phyloP scores from a whole-genome alignment of 2,329 filamentous ascomycete genomes.

The Raffaelea arxii region DNA sequence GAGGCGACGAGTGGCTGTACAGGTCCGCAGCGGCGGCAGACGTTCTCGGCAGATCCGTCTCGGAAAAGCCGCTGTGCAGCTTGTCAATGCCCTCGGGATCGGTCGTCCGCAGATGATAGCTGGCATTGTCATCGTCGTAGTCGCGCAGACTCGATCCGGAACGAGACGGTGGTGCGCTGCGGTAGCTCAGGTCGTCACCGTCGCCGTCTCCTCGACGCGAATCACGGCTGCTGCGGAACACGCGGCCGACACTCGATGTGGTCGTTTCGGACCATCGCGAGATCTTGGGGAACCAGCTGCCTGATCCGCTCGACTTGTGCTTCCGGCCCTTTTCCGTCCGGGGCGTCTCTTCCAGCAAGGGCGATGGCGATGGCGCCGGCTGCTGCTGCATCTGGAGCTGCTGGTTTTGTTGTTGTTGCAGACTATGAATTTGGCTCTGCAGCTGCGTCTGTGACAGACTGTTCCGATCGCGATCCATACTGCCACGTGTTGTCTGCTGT shows the following conservation, averaged over 20 bases:
- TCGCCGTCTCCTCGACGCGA: slow-evolving; percentile 54
- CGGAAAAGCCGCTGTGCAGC: slow-evolving; percentile 46
- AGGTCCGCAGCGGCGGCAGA: too few relatives aligned
- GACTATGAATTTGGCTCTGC: not conserved
- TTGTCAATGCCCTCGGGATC: slow-evolving; percentile 52
- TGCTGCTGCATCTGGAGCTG: slow-evolving; percentile 3
- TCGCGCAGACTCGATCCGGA: slow-evolving; percentile 67
- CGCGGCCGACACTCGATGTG: slow-evolving; percentile 72
- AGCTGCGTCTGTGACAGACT: slow-evolving; percentile 5
- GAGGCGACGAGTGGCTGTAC: slow-evolving; percentile 13
- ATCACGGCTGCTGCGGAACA: slow-evolving; percentile 59
- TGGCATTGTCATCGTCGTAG: too few relatives aligned
- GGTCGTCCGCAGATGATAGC: slow-evolving; percentile 44
- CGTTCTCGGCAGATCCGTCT: slow-evolving; percentile 42
- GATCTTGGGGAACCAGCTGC: slow-evolving; percentile 76
- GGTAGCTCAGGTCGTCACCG: slow-evolving; percentile 30
- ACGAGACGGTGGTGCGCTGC: slow-evolving; percentile 45
- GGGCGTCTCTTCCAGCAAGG: slow-evolving; percentile 81
- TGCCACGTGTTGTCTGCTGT: not conserved
- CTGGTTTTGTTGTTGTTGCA: slow-evolving; percentile 1
- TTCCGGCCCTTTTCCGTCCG: slow-evolving; percentile 69
- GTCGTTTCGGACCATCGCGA: slow-evolving; percentile 98
- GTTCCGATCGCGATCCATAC: not conserved
- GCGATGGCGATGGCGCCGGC: slow-evolving; percentile 17
- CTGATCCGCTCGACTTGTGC: slow-evolving; percentile 78